Conservation (phyloP, 805 yeast genomes). For the Sugiyamaella floridensis region DNA sequence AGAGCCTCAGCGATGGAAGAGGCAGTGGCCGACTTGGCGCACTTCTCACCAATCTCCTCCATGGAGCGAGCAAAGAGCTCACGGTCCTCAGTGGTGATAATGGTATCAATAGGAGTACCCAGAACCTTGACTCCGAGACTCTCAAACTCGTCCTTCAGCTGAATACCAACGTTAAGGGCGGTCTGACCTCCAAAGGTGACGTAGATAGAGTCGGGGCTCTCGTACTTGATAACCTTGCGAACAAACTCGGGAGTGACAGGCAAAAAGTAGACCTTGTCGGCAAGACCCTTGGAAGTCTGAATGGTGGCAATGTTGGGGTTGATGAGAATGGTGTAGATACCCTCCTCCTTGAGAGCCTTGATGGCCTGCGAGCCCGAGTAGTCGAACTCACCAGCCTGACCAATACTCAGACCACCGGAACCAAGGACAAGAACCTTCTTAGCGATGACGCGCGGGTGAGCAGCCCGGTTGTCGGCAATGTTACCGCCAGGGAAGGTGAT, state of each 20-base stretch:
- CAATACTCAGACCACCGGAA: conserved; percentile 96
- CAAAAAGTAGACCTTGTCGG: conserved; percentile 94
- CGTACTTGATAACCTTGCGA: conserved; percentile 88
- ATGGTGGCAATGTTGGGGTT: conserved; percentile 98
- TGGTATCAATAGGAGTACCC: conserved; percentile 94
- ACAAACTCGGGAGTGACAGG: conserved; percentile 98
- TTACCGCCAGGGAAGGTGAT: conserved; percentile 90
- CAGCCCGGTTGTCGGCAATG: conserved; percentile 62
- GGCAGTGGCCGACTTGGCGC: conserved; percentile 91
- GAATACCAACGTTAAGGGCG: conserved; percentile 92
- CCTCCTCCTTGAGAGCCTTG: conserved; percentile 96
- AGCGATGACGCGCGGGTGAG: conserved; percentile 71
- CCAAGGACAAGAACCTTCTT: conserved; percentile 93
- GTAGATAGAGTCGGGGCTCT: conserved; percentile 94
- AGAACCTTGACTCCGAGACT: conserved; percentile 85
- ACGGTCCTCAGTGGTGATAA: conserved; percentile 96
- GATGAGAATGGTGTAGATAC: conserved; percentile 89
- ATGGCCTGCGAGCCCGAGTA: conserved; percentile 99
- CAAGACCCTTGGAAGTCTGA: conserved; percentile 95
- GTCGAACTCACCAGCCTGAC: conserved; percentile 99
- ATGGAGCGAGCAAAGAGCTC: conserved; percentile 90
- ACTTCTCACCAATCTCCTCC: conserved; percentile 91
- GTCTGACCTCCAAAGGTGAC: conserved; percentile 99
- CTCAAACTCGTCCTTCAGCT: conserved; percentile 91
- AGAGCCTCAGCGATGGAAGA: conserved; percentile 73